A percentile compares a stretch with the other conserved stretches of the same genome.
Evolutionary conservation across 1,284 basidiomycete species (phyloP).

Genomic region (Melampsora abietis-canadensis): DNA sequence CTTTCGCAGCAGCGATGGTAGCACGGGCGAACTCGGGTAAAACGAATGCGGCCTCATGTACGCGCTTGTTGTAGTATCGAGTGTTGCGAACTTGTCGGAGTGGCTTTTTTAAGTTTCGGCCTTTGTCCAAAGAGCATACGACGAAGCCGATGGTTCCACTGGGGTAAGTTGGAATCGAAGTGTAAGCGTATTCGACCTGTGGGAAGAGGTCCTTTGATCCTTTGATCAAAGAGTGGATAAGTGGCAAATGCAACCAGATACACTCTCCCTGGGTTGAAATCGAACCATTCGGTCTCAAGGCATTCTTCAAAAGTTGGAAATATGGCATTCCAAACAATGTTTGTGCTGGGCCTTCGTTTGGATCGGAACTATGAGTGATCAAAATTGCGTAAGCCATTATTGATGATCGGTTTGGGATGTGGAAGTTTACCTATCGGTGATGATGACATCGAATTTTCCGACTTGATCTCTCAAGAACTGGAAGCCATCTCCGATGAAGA

Average conservation of each 20-base stretch:
- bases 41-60: conserved; percentile 81
- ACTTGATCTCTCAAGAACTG: conserved; percentile 89
- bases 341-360: conserved; percentile 83
- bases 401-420: not conserved
- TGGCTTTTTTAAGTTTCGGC: conserved; percentile 68
- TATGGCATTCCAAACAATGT: conserved; percentile 95
- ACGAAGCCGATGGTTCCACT: conserved; percentile 96
- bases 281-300: conserved; percentile 82
- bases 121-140: conserved; percentile 75
- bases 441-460: conserved; percentile 91
- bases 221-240: conserved; percentile 75
- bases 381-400: not conserved
- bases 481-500: conserved; percentile 94
- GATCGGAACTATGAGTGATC: conserved; percentile 65
- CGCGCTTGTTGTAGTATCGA: conserved; percentile 78
- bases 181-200: conserved; percentile 85
- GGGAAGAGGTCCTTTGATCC: conserved; percentile 78
- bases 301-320: conserved; percentile 88
- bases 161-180: conserved; percentile 93
- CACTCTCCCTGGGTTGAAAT: conserved; percentile 96
- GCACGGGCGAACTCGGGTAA: conserved; percentile 84
- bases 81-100: conserved; percentile 67
- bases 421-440: conserved; percentile 58
- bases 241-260: conserved; percentile 86
- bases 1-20: conserved; percentile 58